phyloP scores from a whole-genome alignment of 108 stramenopile genomes.

The Pseudonitzschia multiseries region DNA sequence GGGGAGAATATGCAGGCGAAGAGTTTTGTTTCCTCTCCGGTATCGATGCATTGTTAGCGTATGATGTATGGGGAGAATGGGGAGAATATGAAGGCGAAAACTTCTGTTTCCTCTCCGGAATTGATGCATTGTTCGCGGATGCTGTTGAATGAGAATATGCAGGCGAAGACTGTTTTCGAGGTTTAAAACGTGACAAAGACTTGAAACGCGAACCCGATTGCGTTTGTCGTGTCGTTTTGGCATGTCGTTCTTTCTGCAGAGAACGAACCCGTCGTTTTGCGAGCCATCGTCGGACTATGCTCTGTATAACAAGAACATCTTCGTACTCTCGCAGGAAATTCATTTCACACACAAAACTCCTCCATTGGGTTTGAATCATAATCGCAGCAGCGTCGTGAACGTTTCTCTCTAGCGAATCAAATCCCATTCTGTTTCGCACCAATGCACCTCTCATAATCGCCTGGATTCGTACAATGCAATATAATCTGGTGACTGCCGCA shows the following conservation, averaged over 20 bases:
- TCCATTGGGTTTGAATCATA: conserved; percentile 60
- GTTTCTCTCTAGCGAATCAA: conserved; percentile 1
- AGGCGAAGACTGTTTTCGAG: background rate
- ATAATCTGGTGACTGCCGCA: conserved; percentile 41
- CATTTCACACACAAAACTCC: conserved; percentile 57
- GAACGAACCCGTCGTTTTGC: conserved; percentile 20
- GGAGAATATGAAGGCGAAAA: conserved; percentile 1
- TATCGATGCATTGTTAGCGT: no score
- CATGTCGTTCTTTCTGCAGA: conserved; percentile 2
- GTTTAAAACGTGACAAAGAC: background rate
- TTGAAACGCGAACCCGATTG: background rate
- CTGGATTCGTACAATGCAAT: conserved; percentile 58
- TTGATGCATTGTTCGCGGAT: conserved; percentile 1
- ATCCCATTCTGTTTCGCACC: conserved; percentile 32
- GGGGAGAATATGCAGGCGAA: no score
- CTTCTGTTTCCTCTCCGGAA: background rate
- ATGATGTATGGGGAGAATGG: no score
- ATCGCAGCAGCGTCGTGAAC: conserved; percentile 52
- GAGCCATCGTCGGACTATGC: conserved; percentile 62
- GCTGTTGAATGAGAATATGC: background rate
- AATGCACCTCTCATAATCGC: conserved; percentile 51
- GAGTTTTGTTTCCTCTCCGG: no score
- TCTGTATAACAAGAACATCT: conserved; percentile 65
- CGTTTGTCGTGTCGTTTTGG: background rate
- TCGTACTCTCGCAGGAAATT: conserved; percentile 55